Conservation (phyloP, 2,329 filamentous ascomycete species). For the Epichloe amarillans region DNA sequence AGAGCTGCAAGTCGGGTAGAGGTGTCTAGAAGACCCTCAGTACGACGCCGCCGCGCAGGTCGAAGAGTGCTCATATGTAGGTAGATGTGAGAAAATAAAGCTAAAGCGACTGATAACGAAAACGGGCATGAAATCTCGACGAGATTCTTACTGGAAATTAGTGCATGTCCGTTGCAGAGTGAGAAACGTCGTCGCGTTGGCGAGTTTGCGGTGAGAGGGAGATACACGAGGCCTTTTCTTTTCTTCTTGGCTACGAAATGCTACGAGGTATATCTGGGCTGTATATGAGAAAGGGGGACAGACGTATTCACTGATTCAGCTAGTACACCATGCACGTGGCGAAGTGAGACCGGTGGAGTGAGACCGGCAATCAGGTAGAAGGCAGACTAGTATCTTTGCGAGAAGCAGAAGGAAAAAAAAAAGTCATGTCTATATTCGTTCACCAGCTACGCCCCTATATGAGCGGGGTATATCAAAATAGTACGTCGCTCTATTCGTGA, state of each 20-base stretch:
- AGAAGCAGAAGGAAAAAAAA: background rate
- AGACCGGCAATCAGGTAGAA: background rate
- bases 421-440: constrained; percentile 1
- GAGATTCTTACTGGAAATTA: background rate
- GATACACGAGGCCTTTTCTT: background rate
- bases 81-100: background rate
- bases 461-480: background rate
- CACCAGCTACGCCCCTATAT: background rate
- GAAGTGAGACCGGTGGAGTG: background rate
- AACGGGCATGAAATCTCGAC: no score
- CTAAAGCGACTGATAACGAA: background rate
- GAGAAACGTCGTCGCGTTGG: background rate
- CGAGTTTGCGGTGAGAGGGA: background rate
- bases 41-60: constrained; percentile 2
- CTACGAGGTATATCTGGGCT: background rate
- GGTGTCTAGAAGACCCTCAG: constrained; percentile 19
- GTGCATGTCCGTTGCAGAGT: no score
- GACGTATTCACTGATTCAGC: background rate
- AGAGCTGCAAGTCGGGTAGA: constrained; percentile 26
- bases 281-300: background rate
- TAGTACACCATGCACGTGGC: background rate
- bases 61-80: constrained; percentile 5
- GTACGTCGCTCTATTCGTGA: background rate
- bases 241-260: background rate
- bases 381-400: background rate